Base-by-base conservation (phyloP, 495 filamentous ascomycete species). In the Neurospora sp. region DNA sequence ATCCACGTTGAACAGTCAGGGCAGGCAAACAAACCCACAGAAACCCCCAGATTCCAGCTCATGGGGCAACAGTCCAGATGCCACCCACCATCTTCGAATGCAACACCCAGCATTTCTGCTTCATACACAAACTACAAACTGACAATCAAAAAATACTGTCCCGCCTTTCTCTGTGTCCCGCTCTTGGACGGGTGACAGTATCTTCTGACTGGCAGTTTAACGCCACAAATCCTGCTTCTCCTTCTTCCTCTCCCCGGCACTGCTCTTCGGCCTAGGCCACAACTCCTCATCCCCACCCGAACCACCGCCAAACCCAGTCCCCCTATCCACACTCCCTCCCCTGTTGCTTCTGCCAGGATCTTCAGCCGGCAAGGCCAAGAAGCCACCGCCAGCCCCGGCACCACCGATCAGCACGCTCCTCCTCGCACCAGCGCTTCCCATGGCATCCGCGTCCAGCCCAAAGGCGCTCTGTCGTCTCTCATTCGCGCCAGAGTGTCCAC, bases 321-420 rank as follows among this genome's bases (percentile, higher is more conserved):
- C 70, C 48, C 68, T 31, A n/a, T 38, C 22, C 20, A 46, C 27
- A 6, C 70, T 69, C 39, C 69, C 35, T 48, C 70, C 70, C 11
- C 44, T 22, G 9, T 41, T 46, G 42, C 42, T 39, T 10, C 68
- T 68, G 27, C 22, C 53, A 70, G 37, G 69, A 69, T 42, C 72
- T 75, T 76, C 70, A 22, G 80, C 85, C 2, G 93, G 94, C 39
- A 97, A 90, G 9, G 92, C 90, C 53, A 97, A 81, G 81, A 93
- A 97, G 9, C 92, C 92, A 10, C 93, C 92, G 73, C 92, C 91
- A 11, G 91, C 91, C 72, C 91, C 91, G 0, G 91, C 91, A 77
- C 94, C 93, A 3, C 92, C 92, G 35, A 86, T 82, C 35, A 84
- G 75, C 31, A 85, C 78, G 71, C 86, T 87, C 75, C 81, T 81